phyloP scores from a whole-genome alignment of 176 grass and related monocot species.

The Musa acuminata region DNA sequence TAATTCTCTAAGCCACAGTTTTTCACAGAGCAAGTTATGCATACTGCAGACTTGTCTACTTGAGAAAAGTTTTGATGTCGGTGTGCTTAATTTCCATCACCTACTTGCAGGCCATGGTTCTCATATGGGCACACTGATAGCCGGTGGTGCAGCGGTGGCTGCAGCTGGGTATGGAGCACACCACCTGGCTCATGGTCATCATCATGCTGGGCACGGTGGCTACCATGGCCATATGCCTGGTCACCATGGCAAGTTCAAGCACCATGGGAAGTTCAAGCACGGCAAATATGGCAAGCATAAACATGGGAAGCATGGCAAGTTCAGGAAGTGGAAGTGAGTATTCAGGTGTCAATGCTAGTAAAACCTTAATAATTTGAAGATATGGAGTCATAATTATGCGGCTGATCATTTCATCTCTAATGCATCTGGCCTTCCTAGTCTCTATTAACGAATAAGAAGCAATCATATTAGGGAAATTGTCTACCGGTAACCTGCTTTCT shows the following conservation, averaged over 20 bases:
- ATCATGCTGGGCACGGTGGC: conserved; percentile 22
- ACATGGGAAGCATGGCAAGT: conserved; percentile 56
- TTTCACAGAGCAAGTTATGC: neutral
- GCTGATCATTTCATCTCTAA: neutral
- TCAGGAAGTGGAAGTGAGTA: conserved; percentile 88
- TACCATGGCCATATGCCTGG: neutral
- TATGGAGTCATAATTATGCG: neutral
- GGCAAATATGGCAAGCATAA: conserved; percentile 58
- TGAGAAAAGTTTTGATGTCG: no score
- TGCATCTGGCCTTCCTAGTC: neutral
- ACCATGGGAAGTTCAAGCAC: conserved; percentile 33
- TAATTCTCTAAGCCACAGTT: neutral
- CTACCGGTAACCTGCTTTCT: no score
- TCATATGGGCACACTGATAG: conserved; percentile 39
- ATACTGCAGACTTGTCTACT: no score
- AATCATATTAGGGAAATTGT: no score
- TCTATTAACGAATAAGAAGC: neutral
- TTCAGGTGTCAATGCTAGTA: neutral
- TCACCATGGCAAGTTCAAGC: conserved; percentile 22
- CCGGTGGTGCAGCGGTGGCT: conserved; percentile 54
- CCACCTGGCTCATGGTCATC: conserved; percentile 27
- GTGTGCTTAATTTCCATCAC: neutral
- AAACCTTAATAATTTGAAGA: neutral
- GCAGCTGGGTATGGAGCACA: conserved; percentile 63
- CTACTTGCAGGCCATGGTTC: conserved; percentile 32